A percentile compares a stretch with the other conserved stretches of the same genome.
Evolutionary conservation across 2,329 filamentous ascomycete genomes (phyloP).

Genomic region (Aspergillus sp.): DNA sequence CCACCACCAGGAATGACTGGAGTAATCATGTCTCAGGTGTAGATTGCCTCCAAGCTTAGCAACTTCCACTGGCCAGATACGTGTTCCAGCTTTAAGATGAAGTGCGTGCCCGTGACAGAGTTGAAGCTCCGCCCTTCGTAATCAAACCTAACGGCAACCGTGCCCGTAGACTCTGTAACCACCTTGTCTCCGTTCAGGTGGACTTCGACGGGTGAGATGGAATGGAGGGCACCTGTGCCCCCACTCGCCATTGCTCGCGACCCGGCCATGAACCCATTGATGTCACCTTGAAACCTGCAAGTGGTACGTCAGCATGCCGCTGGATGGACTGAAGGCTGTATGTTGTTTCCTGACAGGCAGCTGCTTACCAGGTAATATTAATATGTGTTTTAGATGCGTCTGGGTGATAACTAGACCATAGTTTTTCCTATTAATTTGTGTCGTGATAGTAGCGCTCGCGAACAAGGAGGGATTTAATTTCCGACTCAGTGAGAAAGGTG

Average conservation of each 20-base stretch:
- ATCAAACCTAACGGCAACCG: not conserved
- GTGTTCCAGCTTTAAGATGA: too few relatives aligned
- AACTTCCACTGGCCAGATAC: constrained; percentile 20
- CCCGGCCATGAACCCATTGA: constrained; percentile 4
- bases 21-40: constrained; percentile 11
- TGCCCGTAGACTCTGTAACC: not conserved
- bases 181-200: not conserved
- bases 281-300: constrained; percentile 17
- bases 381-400: constrained; percentile 19
- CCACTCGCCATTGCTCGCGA: not conserved
- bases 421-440: constrained; percentile 22
- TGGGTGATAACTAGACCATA: constrained; percentile 18
- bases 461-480: constrained; percentile 5
- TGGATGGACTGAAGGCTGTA: not conserved
- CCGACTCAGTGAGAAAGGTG: too few relatives aligned
- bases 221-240: not conserved
- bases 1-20: not conserved
- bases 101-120: too few relatives aligned
- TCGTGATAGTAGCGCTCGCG: constrained; percentile 24
- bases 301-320: not conserved
- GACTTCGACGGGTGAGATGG: not conserved
- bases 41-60: constrained; percentile 22
- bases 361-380: constrained; percentile 20
- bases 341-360: too few relatives aligned
- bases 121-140: too few relatives aligned